Conservation (phyloP, 106 monocot species). For the Gastrodia elata region DNA sequence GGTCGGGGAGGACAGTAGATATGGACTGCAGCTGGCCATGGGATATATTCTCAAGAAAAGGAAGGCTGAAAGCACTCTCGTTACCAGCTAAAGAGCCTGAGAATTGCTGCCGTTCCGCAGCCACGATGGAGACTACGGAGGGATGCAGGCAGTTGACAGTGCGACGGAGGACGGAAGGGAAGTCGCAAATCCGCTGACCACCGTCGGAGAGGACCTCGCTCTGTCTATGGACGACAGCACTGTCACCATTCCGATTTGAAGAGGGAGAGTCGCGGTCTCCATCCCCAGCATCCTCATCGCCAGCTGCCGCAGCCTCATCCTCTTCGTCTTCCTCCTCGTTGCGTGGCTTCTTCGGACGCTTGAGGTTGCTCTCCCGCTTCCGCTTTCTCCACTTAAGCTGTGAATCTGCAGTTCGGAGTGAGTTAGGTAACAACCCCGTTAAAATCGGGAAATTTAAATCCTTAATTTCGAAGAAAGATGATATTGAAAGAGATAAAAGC, state of each 20-base stretch:
- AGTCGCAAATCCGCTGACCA: constrained; percentile 54
- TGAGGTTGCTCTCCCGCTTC: constrained; percentile 47
- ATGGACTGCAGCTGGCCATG: constrained; percentile 90
- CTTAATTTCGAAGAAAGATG: not conserved
- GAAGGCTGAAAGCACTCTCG: not conserved
- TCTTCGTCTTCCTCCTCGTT: constrained; percentile 55
- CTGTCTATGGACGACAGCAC: constrained; percentile 41
- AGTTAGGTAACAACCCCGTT: not conserved
- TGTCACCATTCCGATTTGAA: constrained; percentile 15
- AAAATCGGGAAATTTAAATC: not conserved
- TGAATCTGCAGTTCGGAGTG: constrained; percentile 37
- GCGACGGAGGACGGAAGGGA: constrained; percentile 51
- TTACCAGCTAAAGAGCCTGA: not conserved
- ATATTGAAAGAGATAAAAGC: not conserved
- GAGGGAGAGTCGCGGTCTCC: constrained; percentile 12
- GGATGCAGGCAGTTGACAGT: constrained; percentile 53
- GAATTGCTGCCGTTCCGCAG: constrained; percentile 31
- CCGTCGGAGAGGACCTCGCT: constrained; percentile 47
- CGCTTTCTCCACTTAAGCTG: constrained; percentile 69
- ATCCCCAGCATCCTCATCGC: constrained; percentile 18
- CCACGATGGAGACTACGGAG: constrained; percentile 59
- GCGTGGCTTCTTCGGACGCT: constrained; percentile 24
- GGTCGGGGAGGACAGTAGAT: constrained; percentile 64
- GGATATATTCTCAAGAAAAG: constrained; percentile 79
- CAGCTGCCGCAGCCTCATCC: constrained; percentile 15